Evolutionary conservation across 1,284 basidiomycete species (phyloP), one percentile per base, ranked within the genome.

Genomic region (Apiotrichum sp.): DNA sequence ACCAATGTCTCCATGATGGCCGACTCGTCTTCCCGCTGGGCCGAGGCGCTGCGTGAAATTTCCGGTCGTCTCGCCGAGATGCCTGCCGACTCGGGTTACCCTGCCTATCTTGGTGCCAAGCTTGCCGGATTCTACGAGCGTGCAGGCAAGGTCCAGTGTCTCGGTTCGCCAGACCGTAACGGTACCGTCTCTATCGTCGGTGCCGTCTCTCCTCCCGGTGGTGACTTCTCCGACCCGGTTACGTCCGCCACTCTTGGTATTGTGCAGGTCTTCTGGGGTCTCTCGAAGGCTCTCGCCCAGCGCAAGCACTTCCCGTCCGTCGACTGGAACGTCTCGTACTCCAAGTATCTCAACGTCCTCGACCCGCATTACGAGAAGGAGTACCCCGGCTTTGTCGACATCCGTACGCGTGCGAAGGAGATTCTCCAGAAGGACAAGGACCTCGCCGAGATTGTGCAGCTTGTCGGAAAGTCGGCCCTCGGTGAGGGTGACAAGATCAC

Each of bases 1-100:
- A 86, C 84, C 72, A 93, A 98, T 72, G 95, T 99, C 35, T 86
- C 95, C 50, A 99, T 99, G 96, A 98, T 98, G 93, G 96, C 95
- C 49, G 96, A 98, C 77, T 98, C 95, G 6, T 98, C 96, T 0
- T 97, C 93, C 34, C 93, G 96, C 68, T 99, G 96, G 96, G 96
- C 96, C 52, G 96, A 99, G 76, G 96, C 96, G 36, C 80, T 99
- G 50, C 92, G 96, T 82, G 96, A 99, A 82, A 98, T 99, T 65
- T 97, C 93, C 40, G 96, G 96, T 81, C 93, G 96, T 79, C 78
- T 99, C 56, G 96, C 96, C 39, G 96, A 99, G 79, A 99, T 99
- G 96, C 96, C 96, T 56, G 96, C 96, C 45, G 96, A 98, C 78
- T 98, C 95, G 42, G 93, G 93, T 63, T 99, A 98, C 78, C 96